phyloP scores from a whole-genome alignment of 2,329 filamentous ascomycete species.

The Clonostachys sp. region DNA sequence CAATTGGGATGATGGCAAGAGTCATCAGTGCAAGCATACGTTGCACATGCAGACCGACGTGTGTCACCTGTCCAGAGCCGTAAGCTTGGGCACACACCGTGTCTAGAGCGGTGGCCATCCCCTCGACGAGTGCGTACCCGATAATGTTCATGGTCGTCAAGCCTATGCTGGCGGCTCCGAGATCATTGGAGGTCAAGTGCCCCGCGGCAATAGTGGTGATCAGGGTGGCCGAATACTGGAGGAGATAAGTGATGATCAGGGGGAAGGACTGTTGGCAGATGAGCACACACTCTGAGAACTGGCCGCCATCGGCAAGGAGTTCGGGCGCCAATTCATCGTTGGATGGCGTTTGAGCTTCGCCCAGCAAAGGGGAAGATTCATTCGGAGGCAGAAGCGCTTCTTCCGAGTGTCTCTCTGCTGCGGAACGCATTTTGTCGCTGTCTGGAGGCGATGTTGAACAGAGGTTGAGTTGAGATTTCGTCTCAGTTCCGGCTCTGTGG shows the following conservation, averaged over 20 bases:
- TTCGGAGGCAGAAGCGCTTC: too few relatives aligned
- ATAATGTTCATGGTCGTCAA: conserved; percentile 50
- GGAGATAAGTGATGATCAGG: conserved; percentile 45
- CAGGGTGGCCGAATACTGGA: conserved; percentile 47
- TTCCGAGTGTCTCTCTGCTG: too few relatives aligned
- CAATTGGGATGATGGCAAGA: conserved; percentile 43
- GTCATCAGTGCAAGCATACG: conserved; percentile 46
- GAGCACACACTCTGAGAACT: too few relatives aligned
- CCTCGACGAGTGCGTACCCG: conserved; percentile 33
- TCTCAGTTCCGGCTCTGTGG: too few relatives aligned
- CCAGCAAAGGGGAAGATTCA: too few relatives aligned
- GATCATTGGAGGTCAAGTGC: conserved; percentile 43
- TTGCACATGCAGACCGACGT: conserved; percentile 47
- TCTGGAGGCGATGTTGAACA: too few relatives aligned
- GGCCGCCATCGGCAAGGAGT: too few relatives aligned
- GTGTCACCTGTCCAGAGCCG: conserved; percentile 31
- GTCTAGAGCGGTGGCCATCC: conserved; percentile 2
- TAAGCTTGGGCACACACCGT: conserved; percentile 3
- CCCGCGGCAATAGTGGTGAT: conserved; percentile 47
- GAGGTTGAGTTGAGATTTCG: too few relatives aligned
- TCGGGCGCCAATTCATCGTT: too few relatives aligned
- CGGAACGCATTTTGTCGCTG: too few relatives aligned
- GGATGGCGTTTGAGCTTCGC: too few relatives aligned
- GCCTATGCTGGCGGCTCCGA: conserved; percentile 46
- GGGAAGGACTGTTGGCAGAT: conserved; percentile 26